These are phyloP conservation scores for Solanum peruvianum DNA, from an alignment of 257 asterid genomes.

Conservation along the genomic window DNA sequence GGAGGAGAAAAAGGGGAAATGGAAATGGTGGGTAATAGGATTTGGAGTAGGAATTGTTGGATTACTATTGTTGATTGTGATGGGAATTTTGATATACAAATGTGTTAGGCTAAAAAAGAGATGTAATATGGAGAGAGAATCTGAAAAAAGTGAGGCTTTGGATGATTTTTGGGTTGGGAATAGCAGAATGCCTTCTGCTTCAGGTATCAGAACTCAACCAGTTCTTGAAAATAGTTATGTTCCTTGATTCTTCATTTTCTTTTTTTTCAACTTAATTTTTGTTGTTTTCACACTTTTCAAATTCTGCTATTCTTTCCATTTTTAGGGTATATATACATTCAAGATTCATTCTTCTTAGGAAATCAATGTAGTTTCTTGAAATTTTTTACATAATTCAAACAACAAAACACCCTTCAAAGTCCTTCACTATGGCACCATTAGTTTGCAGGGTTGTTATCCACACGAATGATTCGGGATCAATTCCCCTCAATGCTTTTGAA, in stretches of 20 bases:
- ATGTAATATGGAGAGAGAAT: conserved; percentile 42
- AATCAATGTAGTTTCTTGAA: neutral
- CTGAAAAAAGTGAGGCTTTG: conserved; percentile 56
- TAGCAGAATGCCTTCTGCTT: conserved; percentile 75
- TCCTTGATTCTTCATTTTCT: conserved; percentile 21
- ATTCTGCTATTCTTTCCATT: neutral
- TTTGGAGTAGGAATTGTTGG: conserved; percentile 40
- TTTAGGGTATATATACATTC: conserved; percentile 4
- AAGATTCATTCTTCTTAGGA: neutral
- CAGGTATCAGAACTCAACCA: conserved; percentile 76
- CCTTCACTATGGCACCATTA: too few species aligned
- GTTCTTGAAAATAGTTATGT: conserved; percentile 47
- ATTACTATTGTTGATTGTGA: conserved; percentile 11
- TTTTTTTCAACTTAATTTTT: neutral
- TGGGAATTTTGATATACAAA: conserved; percentile 13
- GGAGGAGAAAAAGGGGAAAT: neutral
- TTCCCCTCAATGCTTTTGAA: too few species aligned
- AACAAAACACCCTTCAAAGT: neutral
- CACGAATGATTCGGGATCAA: too few species aligned
- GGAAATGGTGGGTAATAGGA: conserved; percentile 60
- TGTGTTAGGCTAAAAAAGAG: conserved; percentile 15
- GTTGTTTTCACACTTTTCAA: neutral
- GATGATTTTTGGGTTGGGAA: conserved; percentile 58
- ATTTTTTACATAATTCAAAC: neutral
- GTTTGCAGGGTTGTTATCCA: too few species aligned